phyloP scores from a whole-genome alignment of 805 yeast species.

The Candida pseudoglaebosa region DNA sequence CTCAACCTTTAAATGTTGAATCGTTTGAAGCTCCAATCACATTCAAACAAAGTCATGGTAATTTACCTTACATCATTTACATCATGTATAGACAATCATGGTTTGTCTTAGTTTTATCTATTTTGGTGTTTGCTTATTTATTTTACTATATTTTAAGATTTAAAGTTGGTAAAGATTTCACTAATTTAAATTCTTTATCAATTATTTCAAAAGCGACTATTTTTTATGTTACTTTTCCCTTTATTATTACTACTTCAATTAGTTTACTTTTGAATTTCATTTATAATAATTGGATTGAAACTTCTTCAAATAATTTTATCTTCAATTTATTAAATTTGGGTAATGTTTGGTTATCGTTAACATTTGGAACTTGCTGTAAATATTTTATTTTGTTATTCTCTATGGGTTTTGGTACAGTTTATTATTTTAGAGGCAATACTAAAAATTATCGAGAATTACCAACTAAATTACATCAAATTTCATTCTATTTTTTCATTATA shows the following conservation, averaged over 20 bases:
- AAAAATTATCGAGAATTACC: conserved; percentile 23
- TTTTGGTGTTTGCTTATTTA: conserved; percentile 17
- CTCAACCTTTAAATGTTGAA: conserved; percentile 15
- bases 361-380: conserved; percentile 8
- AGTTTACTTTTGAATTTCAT: conserved; percentile 7
- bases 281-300: conserved; percentile 12
- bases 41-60: conserved; percentile 22
- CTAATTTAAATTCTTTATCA: conserved; percentile 23
- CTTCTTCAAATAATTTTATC: conserved; percentile 2
- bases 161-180: conserved; percentile 24
- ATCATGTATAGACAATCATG: conserved; percentile 13
- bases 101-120: conserved; percentile 13
- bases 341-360: conserved; percentile 4
- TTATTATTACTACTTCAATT: conserved; percentile 5
- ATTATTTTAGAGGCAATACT: conserved; percentile 20
- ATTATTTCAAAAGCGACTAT: conserved; percentile 24
- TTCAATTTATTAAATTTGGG: conserved; percentile 1
- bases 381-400: conserved; percentile 21
- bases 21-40: conserved; percentile 13
- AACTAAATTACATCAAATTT: conserved; percentile 6
- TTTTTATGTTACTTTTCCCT: conserved; percentile 23
- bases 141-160: conserved; percentile 22
- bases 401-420: conserved; percentile 35
- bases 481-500: conserved; percentile 7
- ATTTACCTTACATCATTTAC: conserved; percentile 17